These are phyloP conservation scores for Mycena rosella DNA, from an alignment of 768 basidiomycete species.

Conservation along the genomic window DNA sequence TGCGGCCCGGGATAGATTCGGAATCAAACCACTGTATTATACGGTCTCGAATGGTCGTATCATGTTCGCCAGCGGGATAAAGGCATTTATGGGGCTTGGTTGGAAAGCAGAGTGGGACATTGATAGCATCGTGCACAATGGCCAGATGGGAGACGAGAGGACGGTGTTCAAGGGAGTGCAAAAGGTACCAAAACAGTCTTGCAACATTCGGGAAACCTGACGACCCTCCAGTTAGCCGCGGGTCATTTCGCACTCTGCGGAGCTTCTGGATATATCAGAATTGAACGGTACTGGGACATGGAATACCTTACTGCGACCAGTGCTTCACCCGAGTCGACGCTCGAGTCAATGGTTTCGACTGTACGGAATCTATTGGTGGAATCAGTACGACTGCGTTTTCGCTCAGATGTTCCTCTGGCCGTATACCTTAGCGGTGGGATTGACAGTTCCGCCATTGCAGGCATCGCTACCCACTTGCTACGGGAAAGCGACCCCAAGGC, in stretches of 20 bases:
- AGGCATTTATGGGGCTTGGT: conserved; percentile 35
- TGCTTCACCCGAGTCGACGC: not conserved
- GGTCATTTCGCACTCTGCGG: conserved; percentile 21
- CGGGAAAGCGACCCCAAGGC: conserved; percentile 29
- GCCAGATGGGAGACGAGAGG: conserved; percentile 30
- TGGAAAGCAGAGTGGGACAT: conserved; percentile 39
- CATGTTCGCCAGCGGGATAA: conserved; percentile 16
- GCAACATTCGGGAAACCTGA: conserved; percentile 14
- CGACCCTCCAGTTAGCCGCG: conserved; percentile 11
- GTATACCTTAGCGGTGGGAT: conserved; percentile 38
- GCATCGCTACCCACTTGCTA: conserved; percentile 30
- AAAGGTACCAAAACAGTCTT: conserved; percentile 28
- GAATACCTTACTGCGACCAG: conserved; percentile 6
- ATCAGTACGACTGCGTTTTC: conserved; percentile 28
- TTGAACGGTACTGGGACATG: conserved; percentile 35
- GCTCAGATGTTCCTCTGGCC: conserved; percentile 34
- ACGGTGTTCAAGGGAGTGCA: conserved; percentile 31
- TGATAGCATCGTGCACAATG: conserved; percentile 33
- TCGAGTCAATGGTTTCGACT: conserved; percentile 26
- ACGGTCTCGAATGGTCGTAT: not conserved
- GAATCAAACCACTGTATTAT: not conserved
- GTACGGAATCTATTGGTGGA: conserved; percentile 25
- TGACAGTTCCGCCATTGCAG: conserved; percentile 35
- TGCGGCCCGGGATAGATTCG: not conserved
- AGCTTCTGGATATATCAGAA: conserved; percentile 24